A percentile compares a stretch with the other conserved stretches of the same genome.
These are phyloP conservation scores for Taphrina betulina DNA, from an alignment of 1,139 yeast genomes.

Conservation along the genomic window DNA sequence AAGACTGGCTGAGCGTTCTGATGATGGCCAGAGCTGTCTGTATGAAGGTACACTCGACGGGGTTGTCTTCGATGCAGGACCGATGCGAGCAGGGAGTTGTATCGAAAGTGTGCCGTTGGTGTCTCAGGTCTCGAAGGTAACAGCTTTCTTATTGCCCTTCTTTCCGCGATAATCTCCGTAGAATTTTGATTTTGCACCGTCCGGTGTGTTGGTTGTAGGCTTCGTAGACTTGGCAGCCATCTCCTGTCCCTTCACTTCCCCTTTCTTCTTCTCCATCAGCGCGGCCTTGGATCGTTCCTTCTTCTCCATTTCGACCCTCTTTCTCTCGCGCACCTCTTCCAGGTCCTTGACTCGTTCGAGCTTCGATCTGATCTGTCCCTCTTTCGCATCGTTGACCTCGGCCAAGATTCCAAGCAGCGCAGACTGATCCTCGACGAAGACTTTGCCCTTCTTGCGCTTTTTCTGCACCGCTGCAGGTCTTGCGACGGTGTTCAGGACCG, in stretches of 20 bases:
- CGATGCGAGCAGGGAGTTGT: no score
- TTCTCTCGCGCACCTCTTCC: constrained; percentile 28
- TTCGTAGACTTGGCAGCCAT: neutral
- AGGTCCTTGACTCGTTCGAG: constrained; percentile 31
- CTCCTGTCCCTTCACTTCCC: constrained; percentile 2
- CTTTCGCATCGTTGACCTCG: constrained; percentile 29
- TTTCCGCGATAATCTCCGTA: constrained; percentile 18
- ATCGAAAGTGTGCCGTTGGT: no score
- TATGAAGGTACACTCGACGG: no score
- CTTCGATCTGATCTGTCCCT: constrained; percentile 26
- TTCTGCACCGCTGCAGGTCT: constrained; percentile 24
- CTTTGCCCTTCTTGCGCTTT: constrained; percentile 30
- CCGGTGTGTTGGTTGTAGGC: neutral
- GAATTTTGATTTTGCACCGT: constrained; percentile 3
- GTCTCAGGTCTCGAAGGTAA: neutral
- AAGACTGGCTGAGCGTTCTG: no score
- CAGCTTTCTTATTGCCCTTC: neutral
- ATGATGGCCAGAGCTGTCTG: no score
- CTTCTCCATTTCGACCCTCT: constrained; percentile 22
- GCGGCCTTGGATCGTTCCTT: constrained; percentile 29
- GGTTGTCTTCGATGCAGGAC: no score
- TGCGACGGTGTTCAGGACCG: constrained; percentile 24
- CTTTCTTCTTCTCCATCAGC: constrained; percentile 19
- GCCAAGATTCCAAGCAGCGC: constrained; percentile 22
- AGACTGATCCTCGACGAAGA: constrained; percentile 25